Evolutionary conservation across 257 asterid species (phyloP), one percentile per base, ranked within the genome.

Genomic region (Fraxinus americana): DNA sequence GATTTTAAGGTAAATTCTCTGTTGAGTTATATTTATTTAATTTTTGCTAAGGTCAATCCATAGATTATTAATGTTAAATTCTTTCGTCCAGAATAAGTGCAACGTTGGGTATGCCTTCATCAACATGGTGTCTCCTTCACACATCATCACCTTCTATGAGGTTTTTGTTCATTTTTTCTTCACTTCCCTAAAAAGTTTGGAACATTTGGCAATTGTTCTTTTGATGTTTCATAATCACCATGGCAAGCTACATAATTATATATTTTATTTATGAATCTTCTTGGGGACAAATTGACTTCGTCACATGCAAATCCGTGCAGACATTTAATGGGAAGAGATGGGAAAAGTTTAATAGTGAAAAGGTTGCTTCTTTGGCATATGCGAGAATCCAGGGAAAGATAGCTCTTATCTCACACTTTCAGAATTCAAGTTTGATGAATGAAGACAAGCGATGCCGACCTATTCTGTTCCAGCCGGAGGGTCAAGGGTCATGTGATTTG

Each of bases 71-170:
- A 65, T 12, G 54, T 80, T 57, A 78, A 12, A 74, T 75, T 65
- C 75, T 74, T 67, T 82, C 67, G 67, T 86, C 75, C 94, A 95
- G 99, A 95, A 95, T 83, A 95, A 95, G 83, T 95, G 99, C 91
- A 95, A 95, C 3, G 99, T 95, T 32, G 99, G 99, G 66, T 95
- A 95, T 70, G 98, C 99, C 74, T 95, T 95, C 88, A 95, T 95
- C 77, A 95, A 95, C 57, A 95, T 95, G 99, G 91, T 90, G 79
- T 91, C 96, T 77, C 97, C 99, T 57, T 87, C 88, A 6, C 94
- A 86, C 78, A 92, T 95, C 34, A 77, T 89, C 82, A 82, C 98
- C 83, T 93, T 95, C 85, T 86, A 82, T 14, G 90, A 92, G 99
- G 99, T 93, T 76, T 35, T 83, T 81, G 65, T 75, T 82, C 80